Evolutionary conservation across 2,329 filamentous ascomycete genomes (phyloP).

Genomic region (Penicillium vulpinum): DNA sequence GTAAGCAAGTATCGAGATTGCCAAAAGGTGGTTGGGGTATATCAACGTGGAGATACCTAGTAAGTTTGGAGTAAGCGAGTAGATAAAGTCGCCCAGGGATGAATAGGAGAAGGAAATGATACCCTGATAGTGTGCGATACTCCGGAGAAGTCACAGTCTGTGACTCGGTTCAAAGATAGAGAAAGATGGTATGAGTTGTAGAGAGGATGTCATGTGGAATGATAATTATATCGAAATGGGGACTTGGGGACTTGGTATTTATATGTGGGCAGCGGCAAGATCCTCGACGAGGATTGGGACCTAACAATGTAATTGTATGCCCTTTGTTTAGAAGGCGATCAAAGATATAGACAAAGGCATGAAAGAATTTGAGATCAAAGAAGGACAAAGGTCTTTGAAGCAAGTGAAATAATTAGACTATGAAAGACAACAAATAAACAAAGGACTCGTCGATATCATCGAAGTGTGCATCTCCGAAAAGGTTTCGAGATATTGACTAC

Average conservation of each 20-base stretch:
- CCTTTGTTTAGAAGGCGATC: background rate
- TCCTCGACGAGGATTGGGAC: background rate
- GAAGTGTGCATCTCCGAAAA: background rate
- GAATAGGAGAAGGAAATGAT: background rate
- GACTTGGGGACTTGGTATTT: constrained; percentile 1
- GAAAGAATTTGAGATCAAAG: background rate
- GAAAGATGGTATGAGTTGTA: background rate
- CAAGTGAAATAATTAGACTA: background rate
- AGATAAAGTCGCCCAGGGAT: background rate
- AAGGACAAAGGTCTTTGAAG: background rate
- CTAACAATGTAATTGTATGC: background rate
- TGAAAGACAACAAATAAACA: background rate
- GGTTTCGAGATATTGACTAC: background rate
- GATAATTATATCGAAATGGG: background rate
- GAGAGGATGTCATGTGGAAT: background rate
- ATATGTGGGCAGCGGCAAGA: background rate
- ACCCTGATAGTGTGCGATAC: background rate
- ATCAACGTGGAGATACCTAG: background rate
- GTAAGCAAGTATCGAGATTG: background rate
- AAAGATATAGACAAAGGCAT: background rate
- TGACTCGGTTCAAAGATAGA: background rate
- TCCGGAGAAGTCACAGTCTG: background rate
- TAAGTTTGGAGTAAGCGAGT: background rate
- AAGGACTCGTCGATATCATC: background rate
- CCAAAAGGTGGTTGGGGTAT: background rate